A percentile compares a stretch with the other conserved stretches of the same genome.
Evolutionary conservation across 805 yeast genomes (phyloP).

Genomic region (Gaillardinia entomophila): DNA sequence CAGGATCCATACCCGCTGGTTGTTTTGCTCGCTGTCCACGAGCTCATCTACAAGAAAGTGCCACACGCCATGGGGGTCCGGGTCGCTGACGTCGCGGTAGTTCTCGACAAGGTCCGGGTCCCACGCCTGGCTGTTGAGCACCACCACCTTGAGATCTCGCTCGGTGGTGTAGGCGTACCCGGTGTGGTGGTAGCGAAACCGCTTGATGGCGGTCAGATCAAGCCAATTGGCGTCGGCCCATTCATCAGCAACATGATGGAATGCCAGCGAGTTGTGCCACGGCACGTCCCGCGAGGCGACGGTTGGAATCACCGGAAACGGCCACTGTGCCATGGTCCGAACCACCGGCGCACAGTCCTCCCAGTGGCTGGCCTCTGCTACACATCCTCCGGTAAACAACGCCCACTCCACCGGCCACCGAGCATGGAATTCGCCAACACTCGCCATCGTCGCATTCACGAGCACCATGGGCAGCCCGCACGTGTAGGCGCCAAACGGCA

Average conservation of each 20-base stretch:
- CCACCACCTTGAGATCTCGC: slow-evolving; percentile 13
- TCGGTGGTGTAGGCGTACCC: slow-evolving; percentile 2
- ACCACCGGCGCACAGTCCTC: too few relatives aligned
- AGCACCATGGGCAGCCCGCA: slow-evolving; percentile 3
- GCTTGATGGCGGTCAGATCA: neutral
- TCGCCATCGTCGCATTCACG: slow-evolving; percentile 2
- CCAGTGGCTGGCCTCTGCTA: too few relatives aligned
- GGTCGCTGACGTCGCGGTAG: slow-evolving; percentile 3
- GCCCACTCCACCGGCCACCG: too few relatives aligned
- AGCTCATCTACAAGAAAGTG: slow-evolving; percentile 4
- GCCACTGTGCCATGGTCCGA: too few relatives aligned
- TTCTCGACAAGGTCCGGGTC: slow-evolving; percentile 2
- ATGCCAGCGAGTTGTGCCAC: slow-evolving; percentile 1
- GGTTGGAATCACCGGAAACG: slow-evolving; percentile 3
- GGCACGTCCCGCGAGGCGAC: slow-evolving; percentile 2
- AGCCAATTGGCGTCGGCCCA: slow-evolving; percentile 3
- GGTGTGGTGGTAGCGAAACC: slow-evolving; percentile 1
- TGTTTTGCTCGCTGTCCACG: slow-evolving; percentile 3
- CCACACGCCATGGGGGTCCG: slow-evolving; percentile 4
- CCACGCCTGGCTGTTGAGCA: slow-evolving; percentile 7
- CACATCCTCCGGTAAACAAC: too few relatives aligned
- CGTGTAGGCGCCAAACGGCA: slow-evolving; percentile 4
- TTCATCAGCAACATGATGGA: slow-evolving; percentile 1
- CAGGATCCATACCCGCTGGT: slow-evolving; percentile 6
- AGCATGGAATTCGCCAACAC: slow-evolving; percentile 3